Evolutionary conservation across 2,329 filamentous ascomycete species (phyloP), one percentile per base, ranked within the genome.

Genomic region (Trichophyton equinum): DNA sequence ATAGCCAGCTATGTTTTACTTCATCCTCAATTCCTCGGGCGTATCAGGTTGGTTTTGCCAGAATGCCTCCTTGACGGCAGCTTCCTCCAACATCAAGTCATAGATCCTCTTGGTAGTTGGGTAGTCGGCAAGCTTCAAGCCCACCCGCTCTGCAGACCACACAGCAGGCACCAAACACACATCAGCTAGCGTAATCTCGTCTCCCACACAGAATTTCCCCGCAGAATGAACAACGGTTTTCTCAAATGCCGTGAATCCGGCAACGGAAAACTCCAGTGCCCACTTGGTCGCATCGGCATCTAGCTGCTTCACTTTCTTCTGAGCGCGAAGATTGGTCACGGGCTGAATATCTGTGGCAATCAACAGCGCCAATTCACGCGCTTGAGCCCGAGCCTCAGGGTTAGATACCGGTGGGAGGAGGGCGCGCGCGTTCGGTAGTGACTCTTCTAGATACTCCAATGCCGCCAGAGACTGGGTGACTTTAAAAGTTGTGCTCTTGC

Each of bases 391-490:
- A 0, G 65, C 67, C 2, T 71, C 65, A 0, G 74, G 69, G 27
- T 80, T 70, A 0, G 72, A 69, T 0, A 63, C 5, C 1, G 68
- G 65, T 0, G 83, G 83, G 0, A 85, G 75, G 0, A 85, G 74
- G 0, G 66, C 15, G 11, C 59, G 46, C 13, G 30, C 62, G 0
- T 73, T 66, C 0, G 80, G 77, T 49, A 78, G 77, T 1, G 71
- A 70, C 64, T 86, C 83, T 56, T 85, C 83, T 2, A 86, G 76
- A 63, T 81, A 86, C 66, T 86, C 83, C 2, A 86, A 74, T 0
- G 82, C 82, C 1, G 84, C 80, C 40, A 84, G 68, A 3, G 82
- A 85, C 66, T 85, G 82, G 3, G 77, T 78, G 33, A 81, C 77
- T n/a, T 71, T 73, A 44, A 82, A 72, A 20, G 67, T 65, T 0